Conservation (phyloP, 75 land plant genomes). For the Sequoia sempervirens region DNA sequence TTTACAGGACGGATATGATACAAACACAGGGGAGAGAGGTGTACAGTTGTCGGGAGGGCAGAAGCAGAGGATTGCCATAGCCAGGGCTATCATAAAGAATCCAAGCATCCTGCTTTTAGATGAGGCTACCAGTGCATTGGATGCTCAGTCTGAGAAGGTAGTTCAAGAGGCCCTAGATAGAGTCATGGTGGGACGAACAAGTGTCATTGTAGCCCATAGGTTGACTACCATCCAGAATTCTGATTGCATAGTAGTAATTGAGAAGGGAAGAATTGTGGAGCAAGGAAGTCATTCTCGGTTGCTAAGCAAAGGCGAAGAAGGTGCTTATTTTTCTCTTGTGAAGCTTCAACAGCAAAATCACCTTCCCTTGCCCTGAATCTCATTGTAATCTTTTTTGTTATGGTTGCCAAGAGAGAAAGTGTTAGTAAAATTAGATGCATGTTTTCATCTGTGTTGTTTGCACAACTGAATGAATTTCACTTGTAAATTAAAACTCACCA, state of each 20-base stretch:
- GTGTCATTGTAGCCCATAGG: slow-evolving; percentile 38
- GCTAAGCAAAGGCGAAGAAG: slow-evolving; percentile 16
- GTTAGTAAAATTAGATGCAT: too few species aligned
- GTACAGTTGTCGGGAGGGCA: slow-evolving; percentile 58
- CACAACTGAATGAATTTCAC: too few species aligned
- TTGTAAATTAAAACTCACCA: too few species aligned
- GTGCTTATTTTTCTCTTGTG: slow-evolving; percentile 24
- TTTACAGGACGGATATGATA: slow-evolving; percentile 55
- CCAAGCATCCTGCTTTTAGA: slow-evolving; percentile 53
- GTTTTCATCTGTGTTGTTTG: too few species aligned
- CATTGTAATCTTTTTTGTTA: not conserved
- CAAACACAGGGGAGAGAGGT: slow-evolving; percentile 55
- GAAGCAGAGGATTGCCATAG: slow-evolving; percentile 69
- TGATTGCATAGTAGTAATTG: slow-evolving; percentile 17
- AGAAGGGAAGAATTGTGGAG: slow-evolving; percentile 19
- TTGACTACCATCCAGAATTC: slow-evolving; percentile 15
- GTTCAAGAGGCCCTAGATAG: slow-evolving; percentile 69
- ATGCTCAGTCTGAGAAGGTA: slow-evolving; percentile 60
- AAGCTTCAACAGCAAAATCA: slow-evolving; percentile 12
- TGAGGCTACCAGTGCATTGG: slow-evolving; percentile 72
- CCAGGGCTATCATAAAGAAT: slow-evolving; percentile 63
- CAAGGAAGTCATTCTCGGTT: slow-evolving; percentile 20
- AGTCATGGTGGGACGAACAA: slow-evolving; percentile 65
- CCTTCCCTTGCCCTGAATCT: not conserved
- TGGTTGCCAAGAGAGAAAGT: not conserved